Evolutionary conservation across 306 rosid species (phyloP).

Genomic region (Prunus armeniaca): DNA sequence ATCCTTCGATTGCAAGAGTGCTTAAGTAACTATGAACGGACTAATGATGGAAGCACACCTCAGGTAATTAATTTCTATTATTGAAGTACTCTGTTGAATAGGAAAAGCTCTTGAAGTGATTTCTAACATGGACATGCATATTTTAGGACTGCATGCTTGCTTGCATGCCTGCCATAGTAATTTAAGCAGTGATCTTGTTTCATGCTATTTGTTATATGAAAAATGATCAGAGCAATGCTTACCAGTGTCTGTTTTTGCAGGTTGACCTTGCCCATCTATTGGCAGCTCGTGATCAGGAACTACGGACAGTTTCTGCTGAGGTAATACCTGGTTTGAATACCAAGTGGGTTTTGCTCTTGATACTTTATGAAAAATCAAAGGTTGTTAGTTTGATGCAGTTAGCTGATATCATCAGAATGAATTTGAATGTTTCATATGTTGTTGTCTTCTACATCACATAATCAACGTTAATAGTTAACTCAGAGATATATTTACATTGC

Average conservation of each 20-base stretch:
- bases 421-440: neutral
- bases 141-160: neutral
- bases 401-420: neutral
- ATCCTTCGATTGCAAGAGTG: constrained; percentile 90
- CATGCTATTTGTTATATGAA: neutral
- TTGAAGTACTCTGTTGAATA: neutral
- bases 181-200: neutral
- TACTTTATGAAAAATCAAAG: neutral
- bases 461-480: neutral
- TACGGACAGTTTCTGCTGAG: constrained; percentile 94
- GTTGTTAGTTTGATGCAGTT: neutral
- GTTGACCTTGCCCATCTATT: constrained; percentile 98
- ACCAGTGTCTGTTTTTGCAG: constrained; percentile 44
- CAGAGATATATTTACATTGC: constrained; percentile 16
- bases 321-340: constrained; percentile 39
- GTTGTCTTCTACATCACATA: neutral
- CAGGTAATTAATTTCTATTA: constrained; percentile 52
- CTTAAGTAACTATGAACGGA: constrained; percentile 81
- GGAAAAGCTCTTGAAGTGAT: neutral
- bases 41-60: constrained; percentile 87
- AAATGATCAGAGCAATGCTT: neutral
- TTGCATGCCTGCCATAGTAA: neutral
- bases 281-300: constrained; percentile 98
- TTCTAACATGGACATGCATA: neutral
- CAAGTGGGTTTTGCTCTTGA: neutral